These are phyloP conservation scores for Halophytophthora batemanensis DNA, from an alignment of 352 stramenopile species.

Conservation along the genomic window DNA sequence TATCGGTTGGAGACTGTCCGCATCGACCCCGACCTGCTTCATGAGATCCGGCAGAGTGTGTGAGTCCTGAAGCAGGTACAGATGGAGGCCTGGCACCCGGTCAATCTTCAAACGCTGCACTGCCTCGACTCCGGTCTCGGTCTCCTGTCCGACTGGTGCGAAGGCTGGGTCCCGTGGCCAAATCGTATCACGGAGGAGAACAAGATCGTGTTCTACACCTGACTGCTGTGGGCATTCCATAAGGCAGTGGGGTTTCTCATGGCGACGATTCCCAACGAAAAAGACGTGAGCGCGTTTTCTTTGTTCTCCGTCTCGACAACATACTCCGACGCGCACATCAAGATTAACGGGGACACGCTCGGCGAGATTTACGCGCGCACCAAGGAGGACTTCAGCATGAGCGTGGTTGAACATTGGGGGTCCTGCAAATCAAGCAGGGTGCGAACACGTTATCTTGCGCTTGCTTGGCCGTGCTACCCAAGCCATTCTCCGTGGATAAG, in stretches of 20 bases:
- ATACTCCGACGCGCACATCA: conserved; percentile 7
- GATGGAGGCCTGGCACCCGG: conserved; percentile 19
- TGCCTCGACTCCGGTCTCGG: conserved; percentile 7
- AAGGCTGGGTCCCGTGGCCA: conserved; percentile 12
- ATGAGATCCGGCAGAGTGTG: conserved; percentile 13
- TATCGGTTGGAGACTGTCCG: conserved; percentile 11
- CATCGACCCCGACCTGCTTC: conserved; percentile 5
- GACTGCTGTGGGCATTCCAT: conserved; percentile 18
- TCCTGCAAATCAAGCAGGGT: conserved; percentile 1
- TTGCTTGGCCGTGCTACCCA: conserved; percentile 6
- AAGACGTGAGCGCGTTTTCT: conserved; percentile 7
- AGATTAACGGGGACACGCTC: conserved; percentile 7
- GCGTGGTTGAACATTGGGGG: neutral
- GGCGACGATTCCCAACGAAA: conserved; percentile 1
- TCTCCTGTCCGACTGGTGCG: conserved; percentile 9
- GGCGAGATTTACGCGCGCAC: conserved; percentile 6
- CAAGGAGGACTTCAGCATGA: neutral
- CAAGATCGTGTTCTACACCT: conserved; percentile 17
- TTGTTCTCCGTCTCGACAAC: conserved; percentile 7
- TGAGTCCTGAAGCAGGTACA: conserved; percentile 20
- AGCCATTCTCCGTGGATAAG: conserved; percentile 5
- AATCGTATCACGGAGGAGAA: conserved; percentile 12
- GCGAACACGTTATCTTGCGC: too few relatives aligned
- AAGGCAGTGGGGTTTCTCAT: conserved; percentile 4
- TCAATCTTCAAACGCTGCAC: conserved; percentile 15